A percentile compares a stretch with the other conserved stretches of the same genome.
Evolutionary conservation across 129 eudicot genomes (phyloP).

Genomic region (Dittrichia graveolens): DNA sequence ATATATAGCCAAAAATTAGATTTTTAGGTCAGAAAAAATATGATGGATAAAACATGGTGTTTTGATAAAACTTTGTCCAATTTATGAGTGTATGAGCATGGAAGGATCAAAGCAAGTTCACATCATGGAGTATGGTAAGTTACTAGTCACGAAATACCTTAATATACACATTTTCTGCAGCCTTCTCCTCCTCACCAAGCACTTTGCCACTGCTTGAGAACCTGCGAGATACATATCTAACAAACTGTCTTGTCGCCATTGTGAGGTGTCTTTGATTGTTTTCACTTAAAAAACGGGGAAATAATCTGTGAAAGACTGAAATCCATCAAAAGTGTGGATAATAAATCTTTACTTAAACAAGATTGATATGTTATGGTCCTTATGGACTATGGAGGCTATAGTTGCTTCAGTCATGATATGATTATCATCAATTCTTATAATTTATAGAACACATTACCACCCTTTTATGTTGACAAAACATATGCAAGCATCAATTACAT

Average conservation of each 20-base stretch:
- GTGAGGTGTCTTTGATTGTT: constrained; percentile 17
- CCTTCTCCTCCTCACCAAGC: constrained; percentile 91
- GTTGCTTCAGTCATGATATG: neutral
- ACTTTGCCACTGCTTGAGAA: constrained; percentile 76
- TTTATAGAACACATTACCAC: neutral
- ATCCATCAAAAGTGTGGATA: constrained; percentile 5
- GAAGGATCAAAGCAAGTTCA: constrained; percentile 13
- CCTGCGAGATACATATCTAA: constrained; percentile 65
- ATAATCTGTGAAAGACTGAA: neutral
- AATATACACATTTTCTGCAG: constrained; percentile 92
- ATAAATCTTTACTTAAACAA: constrained; percentile 17
- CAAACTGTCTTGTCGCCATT: constrained; percentile 70
- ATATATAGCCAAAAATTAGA: neutral
- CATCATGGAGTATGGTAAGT: neutral
- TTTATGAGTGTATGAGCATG: neutral
- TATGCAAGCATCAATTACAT: neutral
- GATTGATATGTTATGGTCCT: neutral
- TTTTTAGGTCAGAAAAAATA: neutral
- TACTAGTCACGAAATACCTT: constrained; percentile 47
- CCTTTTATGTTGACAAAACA: neutral
- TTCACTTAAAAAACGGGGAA: constrained; percentile 40
- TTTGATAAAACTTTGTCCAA: neutral
- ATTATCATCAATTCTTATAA: neutral
- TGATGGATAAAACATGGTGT: neutral
- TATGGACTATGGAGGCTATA: no score